phyloP scores from a whole-genome alignment of 352 stramenopile species.

The Saprolegnia diclina region DNA sequence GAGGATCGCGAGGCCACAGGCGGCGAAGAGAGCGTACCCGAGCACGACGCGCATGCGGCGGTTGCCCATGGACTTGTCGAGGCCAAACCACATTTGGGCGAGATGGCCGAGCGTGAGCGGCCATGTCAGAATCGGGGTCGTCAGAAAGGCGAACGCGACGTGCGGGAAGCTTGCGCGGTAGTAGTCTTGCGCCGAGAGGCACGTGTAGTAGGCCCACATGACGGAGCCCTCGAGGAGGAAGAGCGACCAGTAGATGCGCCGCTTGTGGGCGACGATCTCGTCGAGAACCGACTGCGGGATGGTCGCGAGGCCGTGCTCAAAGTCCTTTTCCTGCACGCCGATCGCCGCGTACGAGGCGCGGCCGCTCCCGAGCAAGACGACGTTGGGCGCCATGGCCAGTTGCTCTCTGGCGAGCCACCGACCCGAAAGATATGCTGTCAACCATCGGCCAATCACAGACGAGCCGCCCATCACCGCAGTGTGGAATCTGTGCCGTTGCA shows the following conservation, averaged over 20 bases:
- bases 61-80: constrained; percentile 41
- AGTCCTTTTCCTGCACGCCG: not conserved
- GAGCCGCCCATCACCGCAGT: not conserved
- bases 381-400: not conserved
- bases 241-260: constrained; percentile 52
- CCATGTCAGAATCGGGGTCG: constrained; percentile 51
- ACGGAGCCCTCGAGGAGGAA: constrained; percentile 66
- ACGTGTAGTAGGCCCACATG: constrained; percentile 75
- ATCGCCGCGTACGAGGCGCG: not conserved
- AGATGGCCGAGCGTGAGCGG: constrained; percentile 50
- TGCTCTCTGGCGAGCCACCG: too few relatives aligned
- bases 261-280: constrained; percentile 48
- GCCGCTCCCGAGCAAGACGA: not conserved
- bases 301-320: not conserved
- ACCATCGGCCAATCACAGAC: not conserved
- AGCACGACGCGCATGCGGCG: constrained; percentile 39
- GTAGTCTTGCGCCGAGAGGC: constrained; percentile 60
- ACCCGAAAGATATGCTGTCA: not conserved
- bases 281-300: constrained; percentile 56
- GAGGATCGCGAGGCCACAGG: constrained; percentile 53
- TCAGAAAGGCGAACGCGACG: constrained; percentile 65
- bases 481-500: not conserved
- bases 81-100: constrained; percentile 44
- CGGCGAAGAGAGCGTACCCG: constrained; percentile 51
- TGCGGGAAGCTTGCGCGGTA: constrained; percentile 46